phyloP scores from a whole-genome alignment of 2,329 filamentous ascomycete genomes.

The Teratosphaeria viscida region DNA sequence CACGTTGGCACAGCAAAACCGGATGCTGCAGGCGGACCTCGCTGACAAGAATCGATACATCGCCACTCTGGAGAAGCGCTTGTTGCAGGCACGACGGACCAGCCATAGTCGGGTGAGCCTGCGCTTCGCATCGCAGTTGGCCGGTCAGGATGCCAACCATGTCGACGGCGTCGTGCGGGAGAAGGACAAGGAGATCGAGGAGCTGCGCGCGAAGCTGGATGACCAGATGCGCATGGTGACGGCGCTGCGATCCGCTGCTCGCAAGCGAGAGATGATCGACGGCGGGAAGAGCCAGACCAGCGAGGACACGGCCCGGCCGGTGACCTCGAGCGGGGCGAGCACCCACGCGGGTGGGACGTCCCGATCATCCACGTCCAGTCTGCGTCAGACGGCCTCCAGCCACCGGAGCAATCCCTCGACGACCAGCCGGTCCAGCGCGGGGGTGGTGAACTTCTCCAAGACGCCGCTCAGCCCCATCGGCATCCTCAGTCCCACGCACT shows the following conservation, averaged over 20 bases:
- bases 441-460: conserved; percentile 18
- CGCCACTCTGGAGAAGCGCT: conserved; percentile 78
- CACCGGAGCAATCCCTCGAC: conserved; percentile 19
- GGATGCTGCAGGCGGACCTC: conserved; percentile 86
- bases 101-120: conserved; percentile 82
- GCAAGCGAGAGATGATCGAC: conserved; percentile 61
- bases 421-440: conserved; percentile 14
- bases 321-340: conserved; percentile 11
- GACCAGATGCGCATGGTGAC: conserved; percentile 92
- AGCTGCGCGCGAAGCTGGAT: conserved; percentile 77
- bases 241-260: conserved; percentile 72
- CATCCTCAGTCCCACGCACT: conserved; percentile 11
- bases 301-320: conserved; percentile 6
- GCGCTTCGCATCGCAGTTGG: conserved; percentile 46
- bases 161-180: conserved; percentile 65
- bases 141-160: conserved; percentile 47
- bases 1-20: conserved; percentile 72
- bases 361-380: conserved; percentile 10
- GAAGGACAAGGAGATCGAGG: conserved; percentile 85
- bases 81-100: conserved; percentile 79
- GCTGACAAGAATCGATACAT: conserved; percentile 98
- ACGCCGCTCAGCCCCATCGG: conserved; percentile 21
- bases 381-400: conserved; percentile 4
- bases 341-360: conserved; percentile 3
- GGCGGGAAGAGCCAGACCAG: conserved; percentile 7